Percentiles rank a stretch among this genome's conserved stretches.
phyloP scores from a whole-genome alignment of 148 eudicot genomes.

The Vaccinium darrowii region DNA sequence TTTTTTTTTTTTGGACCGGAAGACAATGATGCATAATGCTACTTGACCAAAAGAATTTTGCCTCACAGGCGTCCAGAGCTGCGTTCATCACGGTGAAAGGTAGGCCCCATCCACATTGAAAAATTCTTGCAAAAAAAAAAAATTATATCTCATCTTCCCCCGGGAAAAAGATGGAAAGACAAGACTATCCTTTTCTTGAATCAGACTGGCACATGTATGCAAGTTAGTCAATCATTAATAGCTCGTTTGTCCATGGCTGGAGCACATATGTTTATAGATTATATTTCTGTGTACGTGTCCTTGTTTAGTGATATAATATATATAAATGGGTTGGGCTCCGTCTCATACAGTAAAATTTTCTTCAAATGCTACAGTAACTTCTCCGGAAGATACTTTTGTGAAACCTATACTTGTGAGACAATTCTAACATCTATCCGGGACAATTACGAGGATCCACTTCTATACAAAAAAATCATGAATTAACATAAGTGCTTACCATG shows the following conservation, averaged over 20 bases:
- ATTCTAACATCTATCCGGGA: no score
- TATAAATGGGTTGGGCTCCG: no score
- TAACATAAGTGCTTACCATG: not conserved
- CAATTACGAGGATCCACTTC: no score
- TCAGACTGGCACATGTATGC: not conserved
- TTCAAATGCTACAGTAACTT: no score
- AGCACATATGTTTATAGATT: not conserved
- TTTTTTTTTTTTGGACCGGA: no score
- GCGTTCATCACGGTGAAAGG: not conserved
- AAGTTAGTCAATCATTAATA: not conserved
- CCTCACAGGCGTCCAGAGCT: not conserved
- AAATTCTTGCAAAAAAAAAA: no score
- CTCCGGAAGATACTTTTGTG: no score
- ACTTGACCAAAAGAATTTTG: no score
- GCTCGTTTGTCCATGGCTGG: not conserved
- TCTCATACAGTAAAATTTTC: no score
- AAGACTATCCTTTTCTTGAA: not conserved
- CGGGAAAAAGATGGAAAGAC: not conserved
- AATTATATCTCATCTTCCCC: not conserved
- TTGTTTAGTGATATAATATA: not conserved
- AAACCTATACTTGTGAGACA: no score
- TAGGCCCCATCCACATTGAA: not conserved
- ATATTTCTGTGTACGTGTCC: not conserved
- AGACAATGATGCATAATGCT: no score
- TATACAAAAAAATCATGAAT: not conserved